Evolutionary conservation across 768 basidiomycete genomes (phyloP).

Genomic region (Russula abietina): DNA sequence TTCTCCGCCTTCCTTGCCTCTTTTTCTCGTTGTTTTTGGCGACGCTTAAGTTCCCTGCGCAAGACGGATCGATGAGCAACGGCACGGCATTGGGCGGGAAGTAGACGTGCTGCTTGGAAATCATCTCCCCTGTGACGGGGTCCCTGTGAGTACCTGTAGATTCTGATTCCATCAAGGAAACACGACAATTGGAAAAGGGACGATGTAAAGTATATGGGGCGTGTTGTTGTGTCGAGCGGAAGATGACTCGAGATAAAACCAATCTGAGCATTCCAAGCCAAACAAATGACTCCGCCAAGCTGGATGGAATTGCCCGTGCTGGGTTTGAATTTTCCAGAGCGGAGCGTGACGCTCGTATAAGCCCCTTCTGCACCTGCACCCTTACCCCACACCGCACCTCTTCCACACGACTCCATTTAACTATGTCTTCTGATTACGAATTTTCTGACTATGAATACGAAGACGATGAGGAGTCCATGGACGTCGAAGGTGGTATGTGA

Average conservation of each 20-base stretch:
- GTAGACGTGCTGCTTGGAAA: constrained; percentile 82
- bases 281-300: background rate
- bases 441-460: constrained; percentile 67
- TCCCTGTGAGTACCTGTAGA: constrained; percentile 50
- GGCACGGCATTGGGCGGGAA: constrained; percentile 8
- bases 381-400: background rate
- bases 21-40: constrained; percentile 73
- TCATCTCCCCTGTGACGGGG: constrained; percentile 90
- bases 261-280: constrained; percentile 28
- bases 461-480: constrained; percentile 62
- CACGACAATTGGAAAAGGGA: background rate
- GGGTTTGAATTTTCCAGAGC: constrained; percentile 2
- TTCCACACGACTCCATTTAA: constrained; percentile 15
- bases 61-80: constrained; percentile 28
- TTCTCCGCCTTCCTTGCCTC: constrained; percentile 74
- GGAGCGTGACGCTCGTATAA: background rate
- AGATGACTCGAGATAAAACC: background rate
- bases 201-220: background rate
- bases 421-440: constrained; percentile 62
- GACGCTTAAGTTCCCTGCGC: constrained; percentile 85
- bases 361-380: constrained; percentile 1
- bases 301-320: constrained; percentile 8
- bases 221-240: background rate
- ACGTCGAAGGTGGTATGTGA: constrained; percentile 50
- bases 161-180: constrained; percentile 37